Evolutionary conservation across 75 land plant species (phyloP).

Genomic region (Larix kaempferi): DNA sequence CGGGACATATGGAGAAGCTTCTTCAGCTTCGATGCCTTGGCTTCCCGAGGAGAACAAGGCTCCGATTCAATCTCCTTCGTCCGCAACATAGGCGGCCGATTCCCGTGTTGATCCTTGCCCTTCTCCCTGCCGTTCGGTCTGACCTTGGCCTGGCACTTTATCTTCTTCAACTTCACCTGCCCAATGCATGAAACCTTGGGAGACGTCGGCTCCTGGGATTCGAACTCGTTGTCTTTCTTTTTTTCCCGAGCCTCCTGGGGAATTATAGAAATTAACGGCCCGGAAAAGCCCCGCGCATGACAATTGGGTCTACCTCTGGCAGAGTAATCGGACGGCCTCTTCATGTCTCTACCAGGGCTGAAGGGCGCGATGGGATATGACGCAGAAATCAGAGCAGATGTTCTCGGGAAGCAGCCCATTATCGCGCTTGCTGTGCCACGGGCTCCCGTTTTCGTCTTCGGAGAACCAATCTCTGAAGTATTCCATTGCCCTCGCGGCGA

Average conservation of each 20-base stretch:
- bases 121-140: not conserved
- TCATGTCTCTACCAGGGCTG: not conserved
- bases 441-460: not conserved
- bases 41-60: not conserved
- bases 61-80: not conserved
- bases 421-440: not conserved
- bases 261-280: constrained; percentile 35
- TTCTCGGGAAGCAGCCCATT: not conserved
- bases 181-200: constrained; percentile 65
- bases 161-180: constrained; percentile 48
- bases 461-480: too few species aligned
- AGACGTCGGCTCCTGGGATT: constrained; percentile 41
- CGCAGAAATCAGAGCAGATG: not conserved
- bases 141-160: constrained; percentile 8
- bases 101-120: not conserved
- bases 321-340: too few species aligned
- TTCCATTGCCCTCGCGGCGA: too few species aligned
- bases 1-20: not conserved
- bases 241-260: constrained; percentile 37
- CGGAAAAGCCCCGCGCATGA: constrained; percentile 25
- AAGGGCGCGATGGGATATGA: not conserved
- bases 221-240: constrained; percentile 5
- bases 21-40: not conserved
- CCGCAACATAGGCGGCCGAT: not conserved
- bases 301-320: not conserved